Evolutionary conservation across 345 rosid species (phyloP).

Genomic region (Euphorbia pulcherrima): DNA sequence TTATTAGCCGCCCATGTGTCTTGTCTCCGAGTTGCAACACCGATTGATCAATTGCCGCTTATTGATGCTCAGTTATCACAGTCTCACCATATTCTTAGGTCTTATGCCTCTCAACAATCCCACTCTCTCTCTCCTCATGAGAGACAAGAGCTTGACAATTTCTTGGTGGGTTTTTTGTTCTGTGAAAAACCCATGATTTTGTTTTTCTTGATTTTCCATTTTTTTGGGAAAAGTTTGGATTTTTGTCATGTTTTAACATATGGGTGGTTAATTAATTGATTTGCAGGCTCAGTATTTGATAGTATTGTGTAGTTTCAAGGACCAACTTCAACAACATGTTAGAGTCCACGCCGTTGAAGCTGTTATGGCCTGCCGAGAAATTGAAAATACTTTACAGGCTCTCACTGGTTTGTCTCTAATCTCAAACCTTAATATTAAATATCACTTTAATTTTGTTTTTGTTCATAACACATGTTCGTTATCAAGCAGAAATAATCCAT

Average conservation of each 20-base stretch:
- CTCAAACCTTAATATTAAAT: not conserved
- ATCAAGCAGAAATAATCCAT: not conserved
- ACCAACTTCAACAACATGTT: conserved; percentile 97
- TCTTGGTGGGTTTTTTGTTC: conserved; percentile 50
- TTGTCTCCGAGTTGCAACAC: conserved; percentile 89
- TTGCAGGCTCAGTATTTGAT: conserved; percentile 83
- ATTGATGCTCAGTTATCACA: conserved; percentile 90
- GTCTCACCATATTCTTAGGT: conserved; percentile 76
- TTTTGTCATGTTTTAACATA: conserved; percentile 1
- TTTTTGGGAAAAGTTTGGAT: not conserved
- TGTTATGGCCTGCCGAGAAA: conserved; percentile 97
- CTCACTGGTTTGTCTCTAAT: conserved; percentile 62
- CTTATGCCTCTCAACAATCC: conserved; percentile 58
- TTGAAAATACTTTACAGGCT: conserved; percentile 82
- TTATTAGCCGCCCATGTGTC: conserved; percentile 79
- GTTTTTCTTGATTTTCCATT: not conserved
- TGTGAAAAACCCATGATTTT: not conserved
- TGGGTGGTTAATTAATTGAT: not conserved
- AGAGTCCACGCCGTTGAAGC: conserved; percentile 98
- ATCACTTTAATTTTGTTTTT: not conserved
- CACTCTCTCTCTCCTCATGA: conserved; percentile 58
- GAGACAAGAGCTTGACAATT: conserved; percentile 87
- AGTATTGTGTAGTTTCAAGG: conserved; percentile 89
- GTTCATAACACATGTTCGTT: not conserved
- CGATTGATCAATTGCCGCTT: conserved; percentile 89